A percentile compares a stretch with the other conserved stretches of the same genome.
Evolutionary conservation across 108 stramenopile species (phyloP).

Genomic region (Pseudonitzschia multiseries): DNA sequence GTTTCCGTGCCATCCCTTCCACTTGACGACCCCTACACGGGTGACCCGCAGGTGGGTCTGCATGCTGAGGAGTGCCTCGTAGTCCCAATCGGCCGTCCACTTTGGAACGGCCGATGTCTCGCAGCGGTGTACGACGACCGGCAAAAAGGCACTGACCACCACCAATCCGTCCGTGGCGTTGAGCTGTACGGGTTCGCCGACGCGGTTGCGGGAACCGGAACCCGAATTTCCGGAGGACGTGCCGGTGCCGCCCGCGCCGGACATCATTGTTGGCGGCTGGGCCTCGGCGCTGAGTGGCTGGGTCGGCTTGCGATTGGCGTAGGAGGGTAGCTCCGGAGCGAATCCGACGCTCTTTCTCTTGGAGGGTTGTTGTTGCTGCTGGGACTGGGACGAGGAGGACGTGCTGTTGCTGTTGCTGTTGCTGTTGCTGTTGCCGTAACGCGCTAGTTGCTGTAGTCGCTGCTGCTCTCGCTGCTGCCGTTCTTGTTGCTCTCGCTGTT

Average conservation of each 20-base stretch:
- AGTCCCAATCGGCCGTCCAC: constrained; percentile 94
- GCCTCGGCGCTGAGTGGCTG: constrained; percentile 83
- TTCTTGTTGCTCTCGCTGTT: constrained; percentile 14
- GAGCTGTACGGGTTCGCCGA: constrained; percentile 63
- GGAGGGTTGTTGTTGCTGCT: too few relatives aligned
- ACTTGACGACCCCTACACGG: constrained; percentile 89
- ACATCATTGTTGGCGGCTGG: constrained; percentile 46
- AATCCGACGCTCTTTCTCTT: constrained; percentile 77
- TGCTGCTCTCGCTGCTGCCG: constrained; percentile 15
- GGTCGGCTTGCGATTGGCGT: constrained; percentile 48
- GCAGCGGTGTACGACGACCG: constrained; percentile 70
- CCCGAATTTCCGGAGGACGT: background rate
- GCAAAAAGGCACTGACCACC: constrained; percentile 87
- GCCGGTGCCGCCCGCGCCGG: constrained; percentile 25
- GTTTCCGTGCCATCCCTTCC: constrained; percentile 90
- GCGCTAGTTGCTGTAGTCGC: too few relatives aligned
- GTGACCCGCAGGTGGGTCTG: constrained; percentile 92
- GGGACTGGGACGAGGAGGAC: too few relatives aligned
- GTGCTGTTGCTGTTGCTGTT: too few relatives aligned
- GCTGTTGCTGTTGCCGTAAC: constrained; percentile 2
- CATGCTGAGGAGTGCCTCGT: constrained; percentile 92
- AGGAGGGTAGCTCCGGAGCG: constrained; percentile 51
- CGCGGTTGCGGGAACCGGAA: background rate
- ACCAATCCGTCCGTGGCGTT: constrained; percentile 84
- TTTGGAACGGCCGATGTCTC: constrained; percentile 44